A percentile compares a stretch with the other conserved stretches of the same genome.
These are phyloP conservation scores for Thraustochytrium aureum DNA, from an alignment of 352 stramenopile species.

Conservation along the genomic window DNA sequence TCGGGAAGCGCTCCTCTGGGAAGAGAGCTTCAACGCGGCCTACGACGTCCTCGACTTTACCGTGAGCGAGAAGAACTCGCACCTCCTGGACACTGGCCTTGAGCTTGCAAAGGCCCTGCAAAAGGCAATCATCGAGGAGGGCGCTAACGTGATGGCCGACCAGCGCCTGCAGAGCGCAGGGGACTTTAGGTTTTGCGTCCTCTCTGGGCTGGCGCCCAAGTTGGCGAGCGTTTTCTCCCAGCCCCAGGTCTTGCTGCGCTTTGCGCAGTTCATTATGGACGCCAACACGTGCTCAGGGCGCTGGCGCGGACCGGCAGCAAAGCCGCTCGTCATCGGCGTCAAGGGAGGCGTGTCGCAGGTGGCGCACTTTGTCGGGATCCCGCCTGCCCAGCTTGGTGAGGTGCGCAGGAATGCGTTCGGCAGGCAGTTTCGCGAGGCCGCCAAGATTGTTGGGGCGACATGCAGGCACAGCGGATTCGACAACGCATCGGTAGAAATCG, in stretches of 20 bases:
- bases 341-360: background rate
- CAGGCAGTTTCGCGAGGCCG: constrained; percentile 27
- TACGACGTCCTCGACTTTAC: constrained; percentile 70
- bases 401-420: constrained; percentile 14
- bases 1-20: no score
- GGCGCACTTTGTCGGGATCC: constrained; percentile 44
- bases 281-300: background rate
- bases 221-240: constrained; percentile 44
- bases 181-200: constrained; percentile 33
- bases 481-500: background rate
- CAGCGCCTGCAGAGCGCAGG: constrained; percentile 30
- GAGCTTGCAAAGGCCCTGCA: constrained; percentile 93
- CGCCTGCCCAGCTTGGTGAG: background rate
- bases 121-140: constrained; percentile 85
- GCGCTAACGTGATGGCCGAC: constrained; percentile 8
- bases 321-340: constrained; percentile 25
- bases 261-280: constrained; percentile 35
- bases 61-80: constrained; percentile 64
- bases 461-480: background rate
- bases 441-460: background rate
- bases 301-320: constrained; percentile 12
- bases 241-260: constrained; percentile 8
- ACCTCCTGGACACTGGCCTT: constrained; percentile 85
- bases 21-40: constrained; percentile 69
- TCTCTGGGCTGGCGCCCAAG: constrained; percentile 44